These are phyloP conservation scores for Tetrapisispora taiwanensis DNA, from an alignment of 805 yeast genomes.

Conservation along the genomic window DNA sequence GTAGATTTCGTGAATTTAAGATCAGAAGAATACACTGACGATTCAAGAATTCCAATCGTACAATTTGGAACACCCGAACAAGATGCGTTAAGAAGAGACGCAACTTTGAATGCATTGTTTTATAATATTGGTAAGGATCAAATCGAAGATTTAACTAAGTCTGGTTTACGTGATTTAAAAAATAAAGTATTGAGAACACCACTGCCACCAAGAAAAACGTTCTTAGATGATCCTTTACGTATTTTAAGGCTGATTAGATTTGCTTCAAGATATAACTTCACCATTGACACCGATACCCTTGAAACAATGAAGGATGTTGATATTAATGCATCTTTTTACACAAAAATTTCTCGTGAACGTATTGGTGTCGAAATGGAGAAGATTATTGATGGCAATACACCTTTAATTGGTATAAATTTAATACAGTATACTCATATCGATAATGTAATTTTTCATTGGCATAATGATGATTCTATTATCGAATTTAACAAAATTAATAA, in stretches of 20 bases:
- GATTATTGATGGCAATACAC: slow-evolving; percentile 54
- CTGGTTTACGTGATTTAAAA: slow-evolving; percentile 63
- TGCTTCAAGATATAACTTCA: slow-evolving; percentile 67
- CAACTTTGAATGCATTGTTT: slow-evolving; percentile 86
- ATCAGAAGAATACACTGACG: slow-evolving; percentile 72
- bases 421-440: slow-evolving; percentile 47
- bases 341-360: slow-evolving; percentile 82
- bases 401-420: slow-evolving; percentile 51
- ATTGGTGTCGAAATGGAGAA: slow-evolving; percentile 80
- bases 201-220: slow-evolving; percentile 72
- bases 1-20: slow-evolving; percentile 90
- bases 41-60: slow-evolving; percentile 77
- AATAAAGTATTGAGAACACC: slow-evolving; percentile 79
- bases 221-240: slow-evolving; percentile 87
- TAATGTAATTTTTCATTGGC: slow-evolving; percentile 46
- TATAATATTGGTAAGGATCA: slow-evolving; percentile 59
- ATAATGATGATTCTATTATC: slow-evolving; percentile 16
- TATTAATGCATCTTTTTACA: slow-evolving; percentile 48
- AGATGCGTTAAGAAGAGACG: slow-evolving; percentile 90
- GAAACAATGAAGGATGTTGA: slow-evolving; percentile 53
- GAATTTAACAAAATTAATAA: slow-evolving; percentile 15
- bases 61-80: slow-evolving; percentile 82
- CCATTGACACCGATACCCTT: slow-evolving; percentile 47
- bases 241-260: slow-evolving; percentile 79
- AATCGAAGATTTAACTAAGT: slow-evolving; percentile 78